A percentile compares a stretch with the other conserved stretches of the same genome.
Conservation (phyloP, 1,284 basidiomycete genomes). For the Ustilago tritici region DNA sequence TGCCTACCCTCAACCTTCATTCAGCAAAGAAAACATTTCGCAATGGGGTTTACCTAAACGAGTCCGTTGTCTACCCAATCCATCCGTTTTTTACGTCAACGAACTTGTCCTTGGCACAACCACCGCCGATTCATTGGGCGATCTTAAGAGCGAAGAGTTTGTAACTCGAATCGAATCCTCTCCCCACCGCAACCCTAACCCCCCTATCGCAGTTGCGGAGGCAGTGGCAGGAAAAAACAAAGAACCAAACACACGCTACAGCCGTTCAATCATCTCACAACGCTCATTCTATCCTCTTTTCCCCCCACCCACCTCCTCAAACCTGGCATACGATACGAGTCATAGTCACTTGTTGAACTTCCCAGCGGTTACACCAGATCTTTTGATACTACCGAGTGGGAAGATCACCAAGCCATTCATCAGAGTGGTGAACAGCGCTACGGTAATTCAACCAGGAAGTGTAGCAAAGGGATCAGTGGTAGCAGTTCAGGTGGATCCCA, state of each 20-base stretch:
- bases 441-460: slow-evolving; percentile 76
- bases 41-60: slow-evolving; percentile 68
- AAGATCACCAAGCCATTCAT: slow-evolving; percentile 44
- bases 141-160: slow-evolving; percentile 86
- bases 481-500: slow-evolving; percentile 29
- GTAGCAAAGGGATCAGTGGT: slow-evolving; percentile 8
- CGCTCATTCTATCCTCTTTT: slow-evolving; percentile 96
- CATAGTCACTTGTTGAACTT: slow-evolving; percentile 57
- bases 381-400: slow-evolving; percentile 82
- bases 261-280: slow-evolving; percentile 84
- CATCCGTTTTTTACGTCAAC: slow-evolving; percentile 85
- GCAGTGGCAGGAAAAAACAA: slow-evolving; percentile 64
- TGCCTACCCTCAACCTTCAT: slow-evolving; percentile 87
- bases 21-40: slow-evolving; percentile 71
- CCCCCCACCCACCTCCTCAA: slow-evolving; percentile 80
- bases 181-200: background rate
- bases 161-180: slow-evolving; percentile 75
- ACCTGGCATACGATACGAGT: slow-evolving; percentile 54
- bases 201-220: slow-evolving; percentile 22
- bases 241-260: slow-evolving; percentile 39
- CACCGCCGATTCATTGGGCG: slow-evolving; percentile 88
- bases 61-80: slow-evolving; percentile 86
- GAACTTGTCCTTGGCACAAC: slow-evolving; percentile 82
- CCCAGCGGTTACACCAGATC: slow-evolving; percentile 76
- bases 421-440: slow-evolving; percentile 77